Conservation (phyloP, 495 filamentous ascomycete genomes). For the Penicillium coprophilum region DNA sequence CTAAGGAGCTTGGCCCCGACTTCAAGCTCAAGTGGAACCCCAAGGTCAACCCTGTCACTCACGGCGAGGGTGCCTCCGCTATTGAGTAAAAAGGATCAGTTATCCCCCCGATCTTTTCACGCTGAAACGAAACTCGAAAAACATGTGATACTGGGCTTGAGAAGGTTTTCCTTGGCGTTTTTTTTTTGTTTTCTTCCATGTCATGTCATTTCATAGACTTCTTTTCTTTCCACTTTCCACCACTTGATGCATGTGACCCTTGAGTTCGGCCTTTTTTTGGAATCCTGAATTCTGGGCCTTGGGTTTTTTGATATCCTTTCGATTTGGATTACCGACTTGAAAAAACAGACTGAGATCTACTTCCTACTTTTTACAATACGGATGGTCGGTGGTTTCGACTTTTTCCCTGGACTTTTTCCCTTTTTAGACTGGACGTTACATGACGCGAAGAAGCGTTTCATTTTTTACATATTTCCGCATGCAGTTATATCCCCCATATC, state of each 20-base stretch:
- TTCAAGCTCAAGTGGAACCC: slow-evolving; percentile 59
- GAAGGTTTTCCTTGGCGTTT: slow-evolving; percentile 18
- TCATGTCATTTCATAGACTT: slow-evolving; percentile 23
- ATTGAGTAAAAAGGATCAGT: slow-evolving; percentile 45
- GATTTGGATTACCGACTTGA: slow-evolving; percentile 12
- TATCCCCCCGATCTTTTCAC: slow-evolving; percentile 8
- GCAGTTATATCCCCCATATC: slow-evolving; percentile 11
- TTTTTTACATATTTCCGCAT: slow-evolving; percentile 10
- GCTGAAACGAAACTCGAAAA: slow-evolving; percentile 19
- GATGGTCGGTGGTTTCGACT: slow-evolving; percentile 7
- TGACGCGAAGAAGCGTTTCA: slow-evolving; percentile 9
- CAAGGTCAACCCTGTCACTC: slow-evolving; percentile 64
- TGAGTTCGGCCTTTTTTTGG: slow-evolving; percentile 6
- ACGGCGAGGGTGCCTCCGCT: slow-evolving; percentile 53
- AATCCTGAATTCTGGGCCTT: slow-evolving; percentile 13
- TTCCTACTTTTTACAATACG: slow-evolving; percentile 6
- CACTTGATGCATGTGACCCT: slow-evolving; percentile 13
- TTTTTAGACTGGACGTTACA: slow-evolving; percentile 25
- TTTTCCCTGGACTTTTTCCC: background rate
- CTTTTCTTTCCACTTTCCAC: slow-evolving; percentile 12
- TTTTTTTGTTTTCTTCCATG: slow-evolving; percentile 6
- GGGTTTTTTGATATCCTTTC: slow-evolving; percentile 39
- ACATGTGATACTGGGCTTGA: slow-evolving; percentile 13
- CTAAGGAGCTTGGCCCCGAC: slow-evolving; percentile 56
- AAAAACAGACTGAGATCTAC: slow-evolving; percentile 10